A percentile compares a stretch with the other conserved stretches of the same genome.
Conservation (phyloP, 2,329 filamentous ascomycete species). For the Leptosphaerulina australis region DNA sequence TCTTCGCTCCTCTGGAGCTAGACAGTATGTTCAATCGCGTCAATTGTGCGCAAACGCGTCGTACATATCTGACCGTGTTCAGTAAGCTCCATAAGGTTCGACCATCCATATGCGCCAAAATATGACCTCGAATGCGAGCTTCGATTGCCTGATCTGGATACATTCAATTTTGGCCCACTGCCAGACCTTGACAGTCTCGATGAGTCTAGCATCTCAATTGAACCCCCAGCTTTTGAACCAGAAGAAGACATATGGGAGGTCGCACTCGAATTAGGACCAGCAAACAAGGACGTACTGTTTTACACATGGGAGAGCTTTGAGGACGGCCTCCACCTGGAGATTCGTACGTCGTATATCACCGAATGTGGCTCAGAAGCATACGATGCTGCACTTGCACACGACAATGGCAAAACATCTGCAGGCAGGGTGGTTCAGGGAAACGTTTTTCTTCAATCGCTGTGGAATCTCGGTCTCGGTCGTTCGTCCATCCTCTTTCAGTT, state of each 20-base stretch:
- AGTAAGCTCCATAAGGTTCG: conserved; percentile 47
- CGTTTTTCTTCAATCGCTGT: conserved; percentile 58
- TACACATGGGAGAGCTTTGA: conserved; percentile 75
- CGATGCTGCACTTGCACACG: conserved; percentile 61
- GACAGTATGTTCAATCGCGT: conserved; percentile 45
- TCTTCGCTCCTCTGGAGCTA: conserved; percentile 45
- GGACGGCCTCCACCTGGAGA: conserved; percentile 48
- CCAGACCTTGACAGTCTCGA: conserved; percentile 44
- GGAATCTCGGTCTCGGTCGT: conserved; percentile 71
- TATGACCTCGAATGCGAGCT: conserved; percentile 43
- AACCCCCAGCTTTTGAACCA: conserved; percentile 33
- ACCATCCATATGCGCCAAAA: conserved; percentile 50
- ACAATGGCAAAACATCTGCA: conserved; percentile 51
- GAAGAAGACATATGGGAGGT: conserved; percentile 51
- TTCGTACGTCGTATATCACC: conserved; percentile 63
- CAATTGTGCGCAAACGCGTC: conserved; percentile 28
- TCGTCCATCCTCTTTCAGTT: conserved; percentile 74
- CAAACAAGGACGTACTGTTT: conserved; percentile 49
- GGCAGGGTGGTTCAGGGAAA: conserved; percentile 48
- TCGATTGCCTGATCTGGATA: conserved; percentile 47
- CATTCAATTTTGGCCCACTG: conserved; percentile 49
- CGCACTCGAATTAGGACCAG: conserved; percentile 41
- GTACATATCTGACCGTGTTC: conserved; percentile 26
- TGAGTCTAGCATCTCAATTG: conserved; percentile 37
- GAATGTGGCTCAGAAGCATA: conserved; percentile 71